Evolutionary conservation across 2,329 filamentous ascomycete species (phyloP).

Genomic region (Monilinia laxa): DNA sequence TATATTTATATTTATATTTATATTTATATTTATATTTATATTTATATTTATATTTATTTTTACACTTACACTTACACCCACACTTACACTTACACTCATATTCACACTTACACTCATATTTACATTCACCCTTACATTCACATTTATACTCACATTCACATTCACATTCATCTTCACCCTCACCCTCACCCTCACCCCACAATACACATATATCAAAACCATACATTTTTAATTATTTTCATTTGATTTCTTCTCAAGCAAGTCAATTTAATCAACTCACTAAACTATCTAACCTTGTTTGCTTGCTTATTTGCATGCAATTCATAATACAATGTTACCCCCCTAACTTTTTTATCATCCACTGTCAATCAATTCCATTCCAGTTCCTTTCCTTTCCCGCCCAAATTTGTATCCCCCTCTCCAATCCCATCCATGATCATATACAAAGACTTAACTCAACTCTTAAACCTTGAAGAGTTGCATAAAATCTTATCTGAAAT

Average conservation of each 20-base stretch:
- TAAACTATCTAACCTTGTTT: slow-evolving; percentile 2
- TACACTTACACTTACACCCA: too few relatives aligned
- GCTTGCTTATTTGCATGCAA: background rate
- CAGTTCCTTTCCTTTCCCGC: background rate
- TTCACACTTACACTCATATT: too few relatives aligned
- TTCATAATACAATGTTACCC: slow-evolving; percentile 7
- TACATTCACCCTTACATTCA: too few relatives aligned
- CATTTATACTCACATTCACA: too few relatives aligned
- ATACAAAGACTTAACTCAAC: slow-evolving; percentile 15
- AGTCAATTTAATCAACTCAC: background rate
- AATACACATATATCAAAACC: background rate
- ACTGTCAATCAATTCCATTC: slow-evolving; percentile 3
- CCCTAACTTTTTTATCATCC: slow-evolving; percentile 12
- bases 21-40: too few relatives aligned
- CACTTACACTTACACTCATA: too few relatives aligned
- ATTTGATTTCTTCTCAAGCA: slow-evolving; percentile 1
- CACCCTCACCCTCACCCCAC: too few relatives aligned
- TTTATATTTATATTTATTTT: too few relatives aligned
- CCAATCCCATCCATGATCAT: slow-evolving; percentile 16
- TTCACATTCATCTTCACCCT: too few relatives aligned
- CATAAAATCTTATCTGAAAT: slow-evolving; percentile 4
- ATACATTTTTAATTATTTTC: background rate
- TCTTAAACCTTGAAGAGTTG: background rate
- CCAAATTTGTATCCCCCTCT: background rate
- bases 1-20: too few relatives aligned